phyloP scores from a whole-genome alignment of 1,284 basidiomycete species.

The Amylostereum areolatum region DNA sequence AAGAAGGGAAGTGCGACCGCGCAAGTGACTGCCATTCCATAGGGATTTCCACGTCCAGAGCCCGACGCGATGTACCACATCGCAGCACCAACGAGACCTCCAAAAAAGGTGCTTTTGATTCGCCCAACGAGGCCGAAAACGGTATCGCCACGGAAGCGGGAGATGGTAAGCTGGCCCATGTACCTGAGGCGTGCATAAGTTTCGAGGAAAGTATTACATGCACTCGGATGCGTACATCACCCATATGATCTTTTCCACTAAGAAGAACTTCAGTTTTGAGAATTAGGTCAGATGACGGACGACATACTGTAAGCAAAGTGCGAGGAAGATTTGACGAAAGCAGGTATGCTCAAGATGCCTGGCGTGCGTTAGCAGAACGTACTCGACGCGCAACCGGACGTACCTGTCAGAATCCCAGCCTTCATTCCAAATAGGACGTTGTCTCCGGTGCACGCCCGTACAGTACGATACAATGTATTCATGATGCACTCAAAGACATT shows the following conservation, averaged over 20 bases:
- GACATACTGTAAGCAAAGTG: slow-evolving; percentile 57
- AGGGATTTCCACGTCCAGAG: slow-evolving; percentile 60
- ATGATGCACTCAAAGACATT: slow-evolving; percentile 50
- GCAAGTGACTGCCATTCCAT: slow-evolving; percentile 65
- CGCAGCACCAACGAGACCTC: slow-evolving; percentile 60
- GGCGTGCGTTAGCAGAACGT: background rate
- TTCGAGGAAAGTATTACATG: no score
- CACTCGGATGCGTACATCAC: no score
- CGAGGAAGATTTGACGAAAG: slow-evolving; percentile 46
- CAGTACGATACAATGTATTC: slow-evolving; percentile 36
- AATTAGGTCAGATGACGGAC: no score
- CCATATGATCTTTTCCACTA: no score
- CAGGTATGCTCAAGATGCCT: slow-evolving; percentile 60
- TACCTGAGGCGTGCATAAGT: no score
- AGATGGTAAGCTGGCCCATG: slow-evolving; percentile 60
- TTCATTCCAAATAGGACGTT: slow-evolving; percentile 76
- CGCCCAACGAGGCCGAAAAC: slow-evolving; percentile 62
- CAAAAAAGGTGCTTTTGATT: slow-evolving; percentile 63
- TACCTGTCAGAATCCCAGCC: slow-evolving; percentile 63
- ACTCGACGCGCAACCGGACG: no score
- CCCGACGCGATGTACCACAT: slow-evolving; percentile 78
- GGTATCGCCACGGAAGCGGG: slow-evolving; percentile 74
- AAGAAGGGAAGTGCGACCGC: slow-evolving; percentile 70
- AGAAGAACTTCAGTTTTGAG: no score
- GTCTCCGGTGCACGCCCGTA: slow-evolving; percentile 41